Base-by-base conservation (phyloP, 331 rosid genomes). In the Malus hybrid region DNA sequence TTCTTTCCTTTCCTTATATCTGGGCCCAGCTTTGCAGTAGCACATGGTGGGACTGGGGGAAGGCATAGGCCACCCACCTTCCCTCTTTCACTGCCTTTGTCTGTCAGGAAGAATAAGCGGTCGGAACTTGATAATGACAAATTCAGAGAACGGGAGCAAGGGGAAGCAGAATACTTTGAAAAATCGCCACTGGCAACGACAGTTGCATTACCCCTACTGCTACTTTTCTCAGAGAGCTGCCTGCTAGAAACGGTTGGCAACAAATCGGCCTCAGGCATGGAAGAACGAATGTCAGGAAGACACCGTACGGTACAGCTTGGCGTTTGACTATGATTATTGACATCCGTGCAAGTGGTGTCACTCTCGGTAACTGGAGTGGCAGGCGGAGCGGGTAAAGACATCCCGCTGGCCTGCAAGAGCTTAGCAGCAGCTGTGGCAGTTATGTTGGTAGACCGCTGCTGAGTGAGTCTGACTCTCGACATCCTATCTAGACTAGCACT, bases 31-130 rank as follows among this genome's bases (percentile, higher is more conserved):
- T 80, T 92, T 3, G 81, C 76, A 74, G 74, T 86, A 2, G 82
- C 79, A 80, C 87, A 81, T 50, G 91, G 93, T 34, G 90, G 84
- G 9, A 89, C 91, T 0, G 93, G 93, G 5, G 97, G 97, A 83
- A 89, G 84, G 76, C 81, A 50, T 64, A 84, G 82, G 8, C 88
- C 87, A 20, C 89, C 95, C 15, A 62, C 42, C 72, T 85, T 90
- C 54, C 29, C 73, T 42, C 65, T 87, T 72, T 87, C 91, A 67
- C 78, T 31, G 32, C 86, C 85, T 65, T 76, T 84, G 42, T 64
- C 31, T 24, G 85, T 78, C 73, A 69, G 73, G 67, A 75, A 76
- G n/a, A 48, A 59, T 10, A 75, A 70, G 12, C 62, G 76, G 18
- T 84, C 93, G 32, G 70, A 36, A 5, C 86, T 79, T 18, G 86